A percentile compares a stretch with the other conserved stretches of the same genome.
Conservation (phyloP, 2,329 filamentous ascomycete genomes). For the Ophiostoma ulmi region DNA sequence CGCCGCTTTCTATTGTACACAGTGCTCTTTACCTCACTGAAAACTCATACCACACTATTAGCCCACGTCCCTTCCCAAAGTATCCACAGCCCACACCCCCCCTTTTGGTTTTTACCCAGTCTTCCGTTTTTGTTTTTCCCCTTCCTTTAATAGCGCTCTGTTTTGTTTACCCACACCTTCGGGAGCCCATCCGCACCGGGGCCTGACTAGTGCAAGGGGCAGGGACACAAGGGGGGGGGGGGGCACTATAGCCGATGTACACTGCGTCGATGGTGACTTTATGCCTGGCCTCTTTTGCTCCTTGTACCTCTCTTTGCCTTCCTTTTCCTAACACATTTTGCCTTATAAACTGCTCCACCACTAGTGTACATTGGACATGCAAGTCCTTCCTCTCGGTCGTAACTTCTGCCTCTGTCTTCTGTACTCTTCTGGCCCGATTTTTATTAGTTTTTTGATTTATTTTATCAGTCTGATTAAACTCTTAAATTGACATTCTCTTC, state of each 20-base stretch:
- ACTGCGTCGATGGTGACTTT: not conserved
- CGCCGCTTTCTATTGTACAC: not conserved
- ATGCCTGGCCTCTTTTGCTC: not conserved
- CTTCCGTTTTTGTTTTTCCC: not conserved
- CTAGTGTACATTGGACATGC: not conserved
- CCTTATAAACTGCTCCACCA: not conserved
- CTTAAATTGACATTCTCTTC: not conserved
- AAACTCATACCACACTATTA: not conserved
- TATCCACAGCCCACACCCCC: not conserved
- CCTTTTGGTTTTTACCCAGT: not conserved
- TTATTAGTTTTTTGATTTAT: not conserved
- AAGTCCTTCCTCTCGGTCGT: not conserved
- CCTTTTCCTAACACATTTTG: not conserved
- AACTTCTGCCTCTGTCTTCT: not conserved
- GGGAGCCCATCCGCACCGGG: slow-evolving; percentile 18
- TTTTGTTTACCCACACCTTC: slow-evolving; percentile 15
- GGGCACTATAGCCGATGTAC: not conserved
- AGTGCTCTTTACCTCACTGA: not conserved
- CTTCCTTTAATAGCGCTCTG: not conserved
- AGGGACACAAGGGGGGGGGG: not conserved
- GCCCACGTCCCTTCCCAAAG: not conserved
- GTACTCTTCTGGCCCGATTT: not conserved
- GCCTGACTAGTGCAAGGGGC: slow-evolving; percentile 23
- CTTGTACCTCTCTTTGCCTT: not conserved
- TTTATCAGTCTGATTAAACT: not conserved